These are phyloP conservation scores for Silybum marianum DNA, from an alignment of 129 eudicot species.

Conservation along the genomic window DNA sequence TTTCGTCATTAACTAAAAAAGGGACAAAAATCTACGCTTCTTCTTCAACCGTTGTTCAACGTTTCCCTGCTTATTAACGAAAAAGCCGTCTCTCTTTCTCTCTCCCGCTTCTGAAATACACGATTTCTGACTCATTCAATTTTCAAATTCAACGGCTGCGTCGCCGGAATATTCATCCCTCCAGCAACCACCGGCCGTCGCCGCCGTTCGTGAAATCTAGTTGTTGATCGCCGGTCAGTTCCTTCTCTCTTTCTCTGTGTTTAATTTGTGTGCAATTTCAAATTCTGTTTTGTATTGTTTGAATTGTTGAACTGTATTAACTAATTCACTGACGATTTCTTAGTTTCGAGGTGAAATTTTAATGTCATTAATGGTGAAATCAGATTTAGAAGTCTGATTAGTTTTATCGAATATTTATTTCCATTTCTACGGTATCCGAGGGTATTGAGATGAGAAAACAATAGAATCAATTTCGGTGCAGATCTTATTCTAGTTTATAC, in stretches of 20 bases:
- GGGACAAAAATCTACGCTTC: not conserved
- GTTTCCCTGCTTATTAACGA: slow-evolving; percentile 14
- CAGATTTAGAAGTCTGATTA: slow-evolving; percentile 4
- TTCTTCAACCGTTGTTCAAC: slow-evolving; percentile 30
- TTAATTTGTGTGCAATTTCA: slow-evolving; percentile 9
- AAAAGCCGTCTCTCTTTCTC: slow-evolving; percentile 24
- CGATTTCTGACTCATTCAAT: slow-evolving; percentile 18
- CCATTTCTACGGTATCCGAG: slow-evolving; percentile 22
- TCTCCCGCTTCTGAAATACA: not conserved
- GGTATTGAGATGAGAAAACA: slow-evolving; percentile 20
- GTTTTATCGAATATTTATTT: slow-evolving; percentile 16
- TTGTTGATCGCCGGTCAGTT: slow-evolving; percentile 19
- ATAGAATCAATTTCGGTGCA: slow-evolving; percentile 30
- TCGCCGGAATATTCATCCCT: slow-evolving; percentile 23
- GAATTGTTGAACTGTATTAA: not conserved
- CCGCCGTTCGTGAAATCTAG: not conserved
- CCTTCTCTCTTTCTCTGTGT: not conserved
- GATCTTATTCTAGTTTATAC: slow-evolving; percentile 17
- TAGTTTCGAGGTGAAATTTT: slow-evolving; percentile 30
- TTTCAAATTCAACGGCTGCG: slow-evolving; percentile 10
- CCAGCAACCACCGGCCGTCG: not conserved
- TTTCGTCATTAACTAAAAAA: slow-evolving; percentile 22
- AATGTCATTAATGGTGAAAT: slow-evolving; percentile 36
- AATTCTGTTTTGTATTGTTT: slow-evolving; percentile 18
- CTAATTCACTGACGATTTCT: slow-evolving; percentile 15